phyloP scores from a whole-genome alignment of 2,329 filamentous ascomycete species.

The Beauveria scarabaeidicola region DNA sequence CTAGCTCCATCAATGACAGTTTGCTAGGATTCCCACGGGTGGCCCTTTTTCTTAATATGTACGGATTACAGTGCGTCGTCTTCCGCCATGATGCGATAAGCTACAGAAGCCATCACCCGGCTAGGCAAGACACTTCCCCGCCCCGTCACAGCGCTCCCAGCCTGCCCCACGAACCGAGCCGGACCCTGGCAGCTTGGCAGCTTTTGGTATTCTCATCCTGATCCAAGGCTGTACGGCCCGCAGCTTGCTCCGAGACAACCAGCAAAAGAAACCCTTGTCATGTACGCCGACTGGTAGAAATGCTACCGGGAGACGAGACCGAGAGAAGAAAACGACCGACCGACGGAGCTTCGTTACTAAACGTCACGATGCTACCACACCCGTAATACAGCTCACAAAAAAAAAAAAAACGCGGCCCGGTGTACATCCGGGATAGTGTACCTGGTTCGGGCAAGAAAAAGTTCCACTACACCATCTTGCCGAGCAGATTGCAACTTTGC shows the following conservation, averaged over 20 bases:
- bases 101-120: conserved; percentile 10
- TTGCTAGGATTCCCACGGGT: not conserved
- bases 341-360: not conserved
- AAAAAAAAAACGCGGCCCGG: not conserved
- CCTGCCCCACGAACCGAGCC: conserved; percentile 1
- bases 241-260: not conserved
- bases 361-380: not conserved
- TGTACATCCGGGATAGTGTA: not conserved
- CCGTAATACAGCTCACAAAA: not conserved
- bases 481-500: not conserved
- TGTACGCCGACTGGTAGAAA: not conserved
- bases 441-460: not conserved
- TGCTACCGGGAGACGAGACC: not conserved
- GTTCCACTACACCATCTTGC: conserved; percentile 1
- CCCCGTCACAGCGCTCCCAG: conserved; percentile 2
- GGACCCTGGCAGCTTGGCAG: not conserved
- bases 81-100: conserved; percentile 2
- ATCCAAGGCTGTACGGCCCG: not conserved
- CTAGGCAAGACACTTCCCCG: conserved; percentile 9
- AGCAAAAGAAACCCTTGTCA: not conserved
- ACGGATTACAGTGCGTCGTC: conserved; percentile 4
- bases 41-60: not conserved
- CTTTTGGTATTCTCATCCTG: not conserved
- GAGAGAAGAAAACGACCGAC: not conserved
- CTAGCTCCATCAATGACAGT: not conserved